Percentiles rank a stretch among this genome's conserved stretches.
These are phyloP conservation scores for Umbelopsis sp. DNA, from an alignment of 192 early-diverging fungal species.

Conservation along the genomic window DNA sequence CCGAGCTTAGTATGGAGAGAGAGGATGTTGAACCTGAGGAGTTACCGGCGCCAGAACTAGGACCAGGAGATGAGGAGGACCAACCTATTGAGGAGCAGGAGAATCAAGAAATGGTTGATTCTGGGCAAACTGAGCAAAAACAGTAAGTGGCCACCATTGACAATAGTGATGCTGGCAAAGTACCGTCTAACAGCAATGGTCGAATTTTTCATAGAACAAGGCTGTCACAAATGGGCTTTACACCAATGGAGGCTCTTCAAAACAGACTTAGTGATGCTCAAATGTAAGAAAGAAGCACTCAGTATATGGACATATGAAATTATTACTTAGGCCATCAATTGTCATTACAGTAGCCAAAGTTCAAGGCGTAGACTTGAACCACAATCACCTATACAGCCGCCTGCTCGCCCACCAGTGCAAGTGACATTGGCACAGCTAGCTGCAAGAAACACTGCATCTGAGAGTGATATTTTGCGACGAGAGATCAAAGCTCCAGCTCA, in stretches of 20 bases:
- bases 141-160: no score
- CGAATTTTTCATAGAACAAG: not conserved
- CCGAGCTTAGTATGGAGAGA: no score
- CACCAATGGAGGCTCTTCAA: not conserved
- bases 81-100: no score
- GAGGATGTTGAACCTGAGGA: no score
- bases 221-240: not conserved
- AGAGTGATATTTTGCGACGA: not conserved
- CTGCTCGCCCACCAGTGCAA: not conserved
- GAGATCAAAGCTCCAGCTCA: slow-evolving; percentile 6
- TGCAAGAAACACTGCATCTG: not conserved
- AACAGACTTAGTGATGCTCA: not conserved
- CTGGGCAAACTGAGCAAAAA: no score
- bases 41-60: no score
- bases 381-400: not conserved
- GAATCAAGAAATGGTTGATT: no score
- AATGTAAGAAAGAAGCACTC: not conserved
- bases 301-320: no score
- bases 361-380: slow-evolving; percentile 1
- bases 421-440: slow-evolving; percentile 9
- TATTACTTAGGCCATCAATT: not conserved
- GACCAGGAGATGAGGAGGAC: no score
- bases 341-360: not conserved
- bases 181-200: not conserved
- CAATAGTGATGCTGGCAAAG: no score